These are phyloP conservation scores for Zanthoxylum bungeanum DNA, from an alignment of 345 rosid genomes.

Conservation along the genomic window DNA sequence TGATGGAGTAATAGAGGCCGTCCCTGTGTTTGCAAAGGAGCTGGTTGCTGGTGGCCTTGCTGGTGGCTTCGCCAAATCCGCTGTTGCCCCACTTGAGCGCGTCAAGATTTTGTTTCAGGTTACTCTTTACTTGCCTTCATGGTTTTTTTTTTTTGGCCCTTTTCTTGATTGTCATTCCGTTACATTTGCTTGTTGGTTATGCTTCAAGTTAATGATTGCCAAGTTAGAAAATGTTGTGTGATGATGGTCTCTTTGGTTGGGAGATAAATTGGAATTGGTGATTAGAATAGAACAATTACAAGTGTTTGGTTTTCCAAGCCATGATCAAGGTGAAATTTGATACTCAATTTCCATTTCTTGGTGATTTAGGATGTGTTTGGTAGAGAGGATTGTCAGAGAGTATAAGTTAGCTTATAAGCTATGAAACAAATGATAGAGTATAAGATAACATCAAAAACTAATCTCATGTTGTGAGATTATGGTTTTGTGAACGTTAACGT, in stretches of 20 bases:
- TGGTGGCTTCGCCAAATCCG: slow-evolving; percentile 81
- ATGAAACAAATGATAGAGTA: too few relatives aligned
- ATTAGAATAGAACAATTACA: background rate
- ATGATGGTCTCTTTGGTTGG: background rate
- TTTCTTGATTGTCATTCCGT: background rate
- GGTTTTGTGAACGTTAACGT: too few relatives aligned
- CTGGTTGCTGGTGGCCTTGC: slow-evolving; percentile 89
- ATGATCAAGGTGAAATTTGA: background rate
- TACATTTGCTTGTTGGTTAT: background rate
- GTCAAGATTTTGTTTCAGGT: slow-evolving; percentile 96
- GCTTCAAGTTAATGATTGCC: background rate
- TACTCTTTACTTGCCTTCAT: background rate
- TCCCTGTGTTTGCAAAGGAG: slow-evolving; percentile 82
- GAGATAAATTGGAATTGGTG: slow-evolving; percentile 4
- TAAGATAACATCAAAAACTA: too few relatives aligned
- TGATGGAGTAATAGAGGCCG: slow-evolving; percentile 54
- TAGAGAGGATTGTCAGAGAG: too few relatives aligned
- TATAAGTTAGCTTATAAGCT: too few relatives aligned
- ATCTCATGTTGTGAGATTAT: too few relatives aligned
- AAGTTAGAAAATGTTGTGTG: background rate
- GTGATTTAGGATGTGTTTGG: too few relatives aligned
- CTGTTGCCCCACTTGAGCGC: slow-evolving; percentile 91
- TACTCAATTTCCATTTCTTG: background rate
- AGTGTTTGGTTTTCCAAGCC: background rate
- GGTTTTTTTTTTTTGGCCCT: background rate